Evolutionary conservation across 805 yeast species (phyloP).

Genomic region (Ogataea pilisensis): DNA sequence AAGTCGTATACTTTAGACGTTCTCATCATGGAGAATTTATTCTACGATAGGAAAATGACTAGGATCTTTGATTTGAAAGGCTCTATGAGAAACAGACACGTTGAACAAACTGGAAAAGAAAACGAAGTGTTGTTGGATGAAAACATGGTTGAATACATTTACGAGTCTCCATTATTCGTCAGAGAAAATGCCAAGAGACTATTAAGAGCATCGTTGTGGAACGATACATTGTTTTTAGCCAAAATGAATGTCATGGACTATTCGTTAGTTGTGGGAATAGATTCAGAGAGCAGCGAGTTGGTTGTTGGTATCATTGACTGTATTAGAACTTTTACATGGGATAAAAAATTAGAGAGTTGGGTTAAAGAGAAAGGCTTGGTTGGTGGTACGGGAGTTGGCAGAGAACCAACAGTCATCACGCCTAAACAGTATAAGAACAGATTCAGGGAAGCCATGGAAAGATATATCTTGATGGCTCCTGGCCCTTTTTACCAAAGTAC

Average conservation of each 20-base stretch:
- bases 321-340: constrained; percentile 97
- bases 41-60: constrained; percentile 75
- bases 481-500: constrained; percentile 36
- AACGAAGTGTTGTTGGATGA: constrained; percentile 94
- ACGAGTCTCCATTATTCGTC: constrained; percentile 92
- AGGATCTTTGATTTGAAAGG: constrained; percentile 95
- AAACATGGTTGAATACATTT: constrained; percentile 96
- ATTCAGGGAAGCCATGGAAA: constrained; percentile 96
- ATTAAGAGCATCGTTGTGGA: constrained; percentile 85
- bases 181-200: constrained; percentile 86
- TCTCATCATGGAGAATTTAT: constrained; percentile 91
- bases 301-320: constrained; percentile 95
- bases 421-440: constrained; percentile 94
- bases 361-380: constrained; percentile 93
- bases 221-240: constrained; percentile 88
- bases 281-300: constrained; percentile 58
- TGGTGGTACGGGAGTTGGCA: constrained; percentile 71
- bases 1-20: constrained; percentile 83
- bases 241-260: constrained; percentile 99
- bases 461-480: constrained; percentile 92
- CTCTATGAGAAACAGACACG: constrained; percentile 96
- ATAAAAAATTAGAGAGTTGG: constrained; percentile 96
- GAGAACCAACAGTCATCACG: constrained; percentile 95
- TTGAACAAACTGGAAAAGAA: constrained; percentile 91
- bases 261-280: constrained; percentile 90